These are phyloP conservation scores for Penium margaritaceum DNA, from an alignment of 139 green algal species.

Conservation along the genomic window DNA sequence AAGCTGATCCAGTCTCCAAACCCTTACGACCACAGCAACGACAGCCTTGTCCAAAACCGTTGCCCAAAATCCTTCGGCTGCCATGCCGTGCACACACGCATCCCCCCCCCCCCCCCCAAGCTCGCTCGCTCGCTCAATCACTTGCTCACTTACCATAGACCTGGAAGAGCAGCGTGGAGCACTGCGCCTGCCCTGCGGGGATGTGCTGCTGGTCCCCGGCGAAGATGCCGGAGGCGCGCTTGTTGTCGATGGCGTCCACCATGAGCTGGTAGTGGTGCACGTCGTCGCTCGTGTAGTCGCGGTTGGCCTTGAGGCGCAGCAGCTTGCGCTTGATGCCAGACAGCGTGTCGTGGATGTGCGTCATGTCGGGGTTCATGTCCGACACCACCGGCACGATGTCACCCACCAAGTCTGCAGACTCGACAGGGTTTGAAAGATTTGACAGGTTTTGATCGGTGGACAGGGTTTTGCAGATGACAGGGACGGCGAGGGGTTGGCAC, in stretches of 20 bases:
- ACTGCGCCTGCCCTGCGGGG: constrained; percentile 21
- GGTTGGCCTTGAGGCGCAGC: not conserved
- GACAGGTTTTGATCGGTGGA: too few species aligned
- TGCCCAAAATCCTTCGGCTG: too few species aligned
- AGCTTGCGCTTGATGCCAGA: constrained; percentile 5
- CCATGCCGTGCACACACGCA: too few species aligned
- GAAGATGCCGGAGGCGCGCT: constrained; percentile 18
- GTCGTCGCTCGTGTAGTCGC: constrained; percentile 23
- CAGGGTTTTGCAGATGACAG: too few species aligned
- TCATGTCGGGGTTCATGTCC: not conserved
- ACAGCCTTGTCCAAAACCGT: too few species aligned
- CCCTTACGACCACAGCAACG: too few species aligned
- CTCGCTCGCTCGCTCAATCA: too few species aligned
- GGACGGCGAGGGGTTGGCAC: too few species aligned
- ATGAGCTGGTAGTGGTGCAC: constrained; percentile 37
- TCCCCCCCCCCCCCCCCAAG: too few species aligned
- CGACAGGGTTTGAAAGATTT: too few species aligned
- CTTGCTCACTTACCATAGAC: not conserved
- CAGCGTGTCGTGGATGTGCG: not conserved
- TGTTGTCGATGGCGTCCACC: constrained; percentile 30
- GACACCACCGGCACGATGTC: not conserved
- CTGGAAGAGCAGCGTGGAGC: constrained; percentile 4
- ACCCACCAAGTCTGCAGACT: not conserved
- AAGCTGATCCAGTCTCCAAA: too few species aligned
- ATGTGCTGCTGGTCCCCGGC: constrained; percentile 13